A percentile compares a stretch with the other conserved stretches of the same genome.
Evolutionary conservation across 2,329 filamentous ascomycete genomes (phyloP).

Genomic region (Rachicladosporium sp.): DNA sequence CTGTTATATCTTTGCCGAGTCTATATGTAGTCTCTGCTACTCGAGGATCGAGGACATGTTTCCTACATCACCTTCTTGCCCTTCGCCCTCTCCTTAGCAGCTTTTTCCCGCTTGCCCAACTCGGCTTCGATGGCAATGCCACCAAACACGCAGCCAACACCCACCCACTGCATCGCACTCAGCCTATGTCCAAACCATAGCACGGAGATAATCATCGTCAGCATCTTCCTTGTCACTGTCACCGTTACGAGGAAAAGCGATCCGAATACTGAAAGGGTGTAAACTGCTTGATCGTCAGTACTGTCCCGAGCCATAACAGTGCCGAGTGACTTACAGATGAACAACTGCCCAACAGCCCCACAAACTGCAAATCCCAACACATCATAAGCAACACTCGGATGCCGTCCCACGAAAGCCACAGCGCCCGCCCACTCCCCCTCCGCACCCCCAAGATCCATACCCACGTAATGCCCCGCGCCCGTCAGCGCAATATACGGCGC

Average conservation of each 20-base stretch:
- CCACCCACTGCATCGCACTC: constrained; percentile 81
- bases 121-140: constrained; percentile 84
- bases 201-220: constrained; percentile 95
- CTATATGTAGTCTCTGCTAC: too few species aligned
- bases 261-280: constrained; percentile 85
- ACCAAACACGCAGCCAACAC: constrained; percentile 84
- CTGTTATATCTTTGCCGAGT: too few species aligned
- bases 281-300: constrained; percentile 37
- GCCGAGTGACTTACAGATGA: constrained; percentile 50
- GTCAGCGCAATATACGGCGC: constrained; percentile 68
- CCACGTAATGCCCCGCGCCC: constrained; percentile 28
- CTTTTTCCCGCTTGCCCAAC: constrained; percentile 72
- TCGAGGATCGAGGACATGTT: too few species aligned
- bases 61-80: constrained; percentile 7
- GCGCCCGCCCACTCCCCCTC: constrained; percentile 73
- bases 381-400: constrained; percentile 75
- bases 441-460: constrained; percentile 32
- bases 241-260: constrained; percentile 88
- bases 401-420: constrained; percentile 62
- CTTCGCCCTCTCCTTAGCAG: constrained; percentile 59
- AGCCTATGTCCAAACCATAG: constrained; percentile 86
- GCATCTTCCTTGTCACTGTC: constrained; percentile 96
- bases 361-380: constrained; percentile 82
- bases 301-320: neutral
- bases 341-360: constrained; percentile 87